These are phyloP conservation scores for Trichoderma brevicompactum DNA, from an alignment of 2,329 filamentous ascomycete genomes.

Conservation along the genomic window DNA sequence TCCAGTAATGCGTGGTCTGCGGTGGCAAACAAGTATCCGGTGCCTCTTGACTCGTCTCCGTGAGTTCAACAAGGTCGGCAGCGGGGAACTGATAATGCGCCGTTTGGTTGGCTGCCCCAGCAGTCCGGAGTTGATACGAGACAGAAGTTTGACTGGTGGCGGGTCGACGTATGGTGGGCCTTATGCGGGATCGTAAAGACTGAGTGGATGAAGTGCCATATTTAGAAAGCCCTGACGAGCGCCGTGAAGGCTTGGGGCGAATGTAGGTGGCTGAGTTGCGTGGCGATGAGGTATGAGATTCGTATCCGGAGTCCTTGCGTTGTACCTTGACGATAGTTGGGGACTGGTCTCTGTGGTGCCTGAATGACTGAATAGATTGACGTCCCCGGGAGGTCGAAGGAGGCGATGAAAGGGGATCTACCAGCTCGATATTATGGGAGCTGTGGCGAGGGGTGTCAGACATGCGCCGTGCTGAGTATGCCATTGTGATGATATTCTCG, in stretches of 20 bases:
- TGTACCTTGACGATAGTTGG: slow-evolving; percentile 50
- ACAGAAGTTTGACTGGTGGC: slow-evolving; percentile 36
- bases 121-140: slow-evolving; percentile 39
- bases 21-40: slow-evolving; percentile 48
- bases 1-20: slow-evolving; percentile 69
- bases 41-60: slow-evolving; percentile 32
- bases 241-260: slow-evolving; percentile 39
- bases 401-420: slow-evolving; percentile 45
- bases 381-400: slow-evolving; percentile 36
- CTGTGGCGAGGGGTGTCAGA: slow-evolving; percentile 60
- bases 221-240: slow-evolving; percentile 43
- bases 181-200: slow-evolving; percentile 42
- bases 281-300: slow-evolving; percentile 50
- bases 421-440: slow-evolving; percentile 56
- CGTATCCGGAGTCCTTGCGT: slow-evolving; percentile 64
- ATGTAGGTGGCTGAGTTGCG: slow-evolving; percentile 45
- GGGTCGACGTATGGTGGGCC: slow-evolving; percentile 50
- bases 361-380: slow-evolving; percentile 33
- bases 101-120: slow-evolving; percentile 40
- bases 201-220: slow-evolving; percentile 32
- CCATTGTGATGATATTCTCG: slow-evolving; percentile 17
- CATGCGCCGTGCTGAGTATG: slow-evolving; percentile 39
- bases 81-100: slow-evolving; percentile 57
- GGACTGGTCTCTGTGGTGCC: slow-evolving; percentile 35
- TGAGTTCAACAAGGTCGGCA: slow-evolving; percentile 45